A percentile compares a stretch with the other conserved stretches of the same genome.
These are phyloP conservation scores for Suillus sp. DNA, from an alignment of 768 basidiomycete species.

Conservation along the genomic window DNA sequence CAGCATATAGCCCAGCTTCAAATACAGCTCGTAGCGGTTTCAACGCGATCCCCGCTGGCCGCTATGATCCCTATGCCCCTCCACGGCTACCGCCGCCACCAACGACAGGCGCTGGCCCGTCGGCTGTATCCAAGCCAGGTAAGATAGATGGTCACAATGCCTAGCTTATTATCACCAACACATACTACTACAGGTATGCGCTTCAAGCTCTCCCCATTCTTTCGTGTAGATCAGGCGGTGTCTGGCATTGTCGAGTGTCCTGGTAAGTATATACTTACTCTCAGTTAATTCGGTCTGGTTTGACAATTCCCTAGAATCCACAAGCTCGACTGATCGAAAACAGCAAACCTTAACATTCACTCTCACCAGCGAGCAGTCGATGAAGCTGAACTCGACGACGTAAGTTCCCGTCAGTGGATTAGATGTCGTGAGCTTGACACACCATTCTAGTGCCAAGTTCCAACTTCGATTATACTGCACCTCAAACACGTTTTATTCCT, in stretches of 20 bases:
- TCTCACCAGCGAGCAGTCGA: constrained; percentile 64
- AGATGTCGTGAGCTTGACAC: constrained; percentile 1
- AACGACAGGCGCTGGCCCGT: constrained; percentile 39
- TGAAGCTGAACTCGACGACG: constrained; percentile 60
- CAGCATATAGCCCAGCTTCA: constrained; percentile 22
- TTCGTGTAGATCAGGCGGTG: constrained; percentile 63
- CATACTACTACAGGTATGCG: constrained; percentile 52
- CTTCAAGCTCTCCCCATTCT: constrained; percentile 84
- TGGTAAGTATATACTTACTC: constrained; percentile 46
- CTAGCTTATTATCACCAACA: constrained; percentile 18
- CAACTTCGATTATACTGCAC: constrained; percentile 91
- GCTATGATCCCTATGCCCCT: constrained; percentile 70
- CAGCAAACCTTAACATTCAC: constrained; percentile 61
- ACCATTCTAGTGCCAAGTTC: constrained; percentile 55
- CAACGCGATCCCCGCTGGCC: constrained; percentile 35
- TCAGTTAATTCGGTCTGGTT: constrained; percentile 8
- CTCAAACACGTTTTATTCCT: constrained; percentile 70
- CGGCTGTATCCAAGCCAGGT: constrained; percentile 31
- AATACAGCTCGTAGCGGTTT: constrained; percentile 24
- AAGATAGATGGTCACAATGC: constrained; percentile 20
- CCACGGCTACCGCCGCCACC: constrained; percentile 47
- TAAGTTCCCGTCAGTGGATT: constrained; percentile 34
- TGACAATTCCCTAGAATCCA: constrained; percentile 56
- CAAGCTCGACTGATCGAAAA: constrained; percentile 75
- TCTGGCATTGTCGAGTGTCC: constrained; percentile 75